Evolutionary conservation across 768 basidiomycete genomes (phyloP).

Genomic region (Auriscalpium vulgare): DNA sequence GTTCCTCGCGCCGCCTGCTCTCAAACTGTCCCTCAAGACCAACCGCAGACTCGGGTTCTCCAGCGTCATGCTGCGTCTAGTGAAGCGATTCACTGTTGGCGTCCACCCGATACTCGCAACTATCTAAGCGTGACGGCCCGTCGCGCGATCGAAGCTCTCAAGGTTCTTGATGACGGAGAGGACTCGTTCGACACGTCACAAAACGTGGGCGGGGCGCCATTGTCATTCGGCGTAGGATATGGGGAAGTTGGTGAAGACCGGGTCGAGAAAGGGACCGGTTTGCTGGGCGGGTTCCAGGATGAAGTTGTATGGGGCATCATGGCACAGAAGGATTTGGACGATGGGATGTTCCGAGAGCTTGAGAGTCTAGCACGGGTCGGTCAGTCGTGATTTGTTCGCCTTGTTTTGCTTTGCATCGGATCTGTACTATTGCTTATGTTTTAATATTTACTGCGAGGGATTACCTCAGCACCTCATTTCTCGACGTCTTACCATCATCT

Average conservation of each 20-base stretch:
- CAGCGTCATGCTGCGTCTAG: slow-evolving; percentile 60
- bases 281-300: slow-evolving; percentile 67
- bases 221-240: slow-evolving; percentile 83
- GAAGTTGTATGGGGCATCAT: slow-evolving; percentile 60
- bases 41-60: slow-evolving; percentile 63
- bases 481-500: not conserved
- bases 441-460: slow-evolving; percentile 9
- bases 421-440: not conserved
- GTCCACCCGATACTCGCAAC: slow-evolving; percentile 42
- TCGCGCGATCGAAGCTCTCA: slow-evolving; percentile 69
- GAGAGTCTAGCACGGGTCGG: slow-evolving; percentile 72
- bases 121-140: slow-evolving; percentile 50
- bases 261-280: slow-evolving; percentile 65
- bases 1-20: slow-evolving; percentile 68
- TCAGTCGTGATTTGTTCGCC: slow-evolving; percentile 18
- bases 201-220: slow-evolving; percentile 43
- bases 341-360: slow-evolving; percentile 67
- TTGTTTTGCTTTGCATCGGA: no score
- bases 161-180: slow-evolving; percentile 66
- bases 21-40: slow-evolving; percentile 64
- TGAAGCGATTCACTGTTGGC: slow-evolving; percentile 52
- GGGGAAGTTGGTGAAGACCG: slow-evolving; percentile 61
- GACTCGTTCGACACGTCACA: slow-evolving; percentile 69
- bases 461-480: not conserved
- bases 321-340: slow-evolving; percentile 67